Evolutionary conservation across 768 basidiomycete species (phyloP).

Genomic region (Mycena alexandri): DNA sequence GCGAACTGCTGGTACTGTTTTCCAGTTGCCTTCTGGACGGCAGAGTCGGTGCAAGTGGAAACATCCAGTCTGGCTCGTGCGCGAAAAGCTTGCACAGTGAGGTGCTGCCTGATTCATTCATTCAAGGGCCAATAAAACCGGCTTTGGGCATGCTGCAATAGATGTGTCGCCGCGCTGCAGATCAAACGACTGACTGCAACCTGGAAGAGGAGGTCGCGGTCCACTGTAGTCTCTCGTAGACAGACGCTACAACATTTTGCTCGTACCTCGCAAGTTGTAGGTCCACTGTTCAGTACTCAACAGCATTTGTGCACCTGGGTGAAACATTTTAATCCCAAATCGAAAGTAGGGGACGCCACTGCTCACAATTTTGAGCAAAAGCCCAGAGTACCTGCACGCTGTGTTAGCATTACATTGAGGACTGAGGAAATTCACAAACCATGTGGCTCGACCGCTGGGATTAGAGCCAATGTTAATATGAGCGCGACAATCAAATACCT

Average conservation of each 20-base stretch:
- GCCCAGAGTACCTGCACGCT: slow-evolving; percentile 70
- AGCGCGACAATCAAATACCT: slow-evolving; percentile 62
- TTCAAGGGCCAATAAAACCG: slow-evolving; percentile 65
- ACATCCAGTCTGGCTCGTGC: slow-evolving; percentile 81
- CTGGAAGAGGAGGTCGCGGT: slow-evolving; percentile 63
- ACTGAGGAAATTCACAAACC: slow-evolving; percentile 54
- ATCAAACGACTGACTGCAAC: slow-evolving; percentile 68
- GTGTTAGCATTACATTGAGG: not conserved
- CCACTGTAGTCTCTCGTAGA: too few species aligned
- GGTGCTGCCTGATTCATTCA: slow-evolving; percentile 69
- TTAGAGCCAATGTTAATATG: slow-evolving; percentile 56
- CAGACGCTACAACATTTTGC: too few species aligned
- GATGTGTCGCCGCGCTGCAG: slow-evolving; percentile 61
- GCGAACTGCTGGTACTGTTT: slow-evolving; percentile 59
- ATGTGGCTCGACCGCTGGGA: slow-evolving; percentile 74
- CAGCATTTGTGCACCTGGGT: slow-evolving; percentile 72
- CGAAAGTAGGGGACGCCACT: not conserved
- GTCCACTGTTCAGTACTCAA: slow-evolving; percentile 74
- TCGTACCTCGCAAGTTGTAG: too few species aligned
- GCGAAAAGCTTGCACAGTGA: slow-evolving; percentile 72
- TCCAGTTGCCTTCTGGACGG: slow-evolving; percentile 76
- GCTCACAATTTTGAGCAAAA: slow-evolving; percentile 72
- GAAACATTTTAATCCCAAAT: slow-evolving; percentile 4
- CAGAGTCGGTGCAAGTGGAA: slow-evolving; percentile 79
- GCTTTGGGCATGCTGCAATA: slow-evolving; percentile 57